Percentiles rank a stretch among this genome's conserved stretches.
Conservation (phyloP, 768 basidiomycete species). For the Filobasidium floriforme region DNA sequence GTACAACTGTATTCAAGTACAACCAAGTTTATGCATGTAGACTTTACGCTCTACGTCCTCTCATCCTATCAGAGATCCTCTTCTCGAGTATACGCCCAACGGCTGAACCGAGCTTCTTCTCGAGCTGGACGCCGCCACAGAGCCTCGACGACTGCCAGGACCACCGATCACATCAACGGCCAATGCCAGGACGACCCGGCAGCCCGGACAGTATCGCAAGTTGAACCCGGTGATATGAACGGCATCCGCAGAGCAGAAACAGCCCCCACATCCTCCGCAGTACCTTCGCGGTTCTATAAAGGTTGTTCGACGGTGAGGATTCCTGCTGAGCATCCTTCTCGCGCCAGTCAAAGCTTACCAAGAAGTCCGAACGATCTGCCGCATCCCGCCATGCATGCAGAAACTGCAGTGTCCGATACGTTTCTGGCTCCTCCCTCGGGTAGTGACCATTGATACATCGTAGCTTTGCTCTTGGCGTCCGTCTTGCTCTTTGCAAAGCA, state of each 20-base stretch:
- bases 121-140: constrained; percentile 16
- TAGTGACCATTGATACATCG: constrained; percentile 42
- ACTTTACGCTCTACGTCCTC: too few species aligned
- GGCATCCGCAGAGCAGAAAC: constrained; percentile 35
- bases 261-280: constrained; percentile 44
- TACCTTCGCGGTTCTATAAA: constrained; percentile 35
- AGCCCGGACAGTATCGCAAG: constrained; percentile 37
- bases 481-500: constrained; percentile 27
- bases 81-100: not conserved
- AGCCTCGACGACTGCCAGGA: constrained; percentile 22
- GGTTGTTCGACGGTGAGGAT: not conserved
- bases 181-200: constrained; percentile 35
- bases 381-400: constrained; percentile 42
- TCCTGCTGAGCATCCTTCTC: not conserved
- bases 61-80: not conserved
- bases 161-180: constrained; percentile 28
- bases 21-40: too few species aligned
- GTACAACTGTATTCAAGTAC: too few species aligned
- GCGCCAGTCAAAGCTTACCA: constrained; percentile 19
- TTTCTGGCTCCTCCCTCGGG: constrained; percentile 44
- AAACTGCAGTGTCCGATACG: constrained; percentile 32
- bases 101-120: constrained; percentile 13
- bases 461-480: constrained; percentile 23
- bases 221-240: constrained; percentile 19
- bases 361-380: constrained; percentile 41